These are phyloP conservation scores for Salicornia ramosissima DNA, from an alignment of 148 eudicot genomes.

Conservation along the genomic window DNA sequence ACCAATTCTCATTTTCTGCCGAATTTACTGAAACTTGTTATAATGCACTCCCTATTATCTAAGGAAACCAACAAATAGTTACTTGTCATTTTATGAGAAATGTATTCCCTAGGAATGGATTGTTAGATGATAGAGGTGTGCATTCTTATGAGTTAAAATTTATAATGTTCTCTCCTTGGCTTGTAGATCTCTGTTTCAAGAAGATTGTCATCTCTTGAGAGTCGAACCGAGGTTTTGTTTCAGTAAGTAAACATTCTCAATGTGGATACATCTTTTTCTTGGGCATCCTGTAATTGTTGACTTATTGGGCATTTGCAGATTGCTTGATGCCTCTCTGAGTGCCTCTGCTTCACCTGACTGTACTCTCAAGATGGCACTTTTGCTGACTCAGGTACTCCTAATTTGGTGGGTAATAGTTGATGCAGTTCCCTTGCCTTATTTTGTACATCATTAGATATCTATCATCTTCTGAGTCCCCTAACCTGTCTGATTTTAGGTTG, in stretches of 20 bases:
- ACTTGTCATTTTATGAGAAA: too few species aligned
- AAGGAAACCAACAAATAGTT: too few species aligned
- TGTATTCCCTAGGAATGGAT: too few species aligned
- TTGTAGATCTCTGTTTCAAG: constrained; percentile 78
- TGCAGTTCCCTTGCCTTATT: neutral
- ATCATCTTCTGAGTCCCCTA: constrained; percentile 13
- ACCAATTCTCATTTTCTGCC: neutral
- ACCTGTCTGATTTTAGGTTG: constrained; percentile 48
- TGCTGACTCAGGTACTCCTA: constrained; percentile 67
- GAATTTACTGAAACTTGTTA: neutral
- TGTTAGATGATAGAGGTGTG: too few species aligned
- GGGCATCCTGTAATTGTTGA: constrained; percentile 10
- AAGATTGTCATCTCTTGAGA: constrained; percentile 68
- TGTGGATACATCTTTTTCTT: constrained; percentile 4
- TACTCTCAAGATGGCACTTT: constrained; percentile 84
- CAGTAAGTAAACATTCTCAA: constrained; percentile 46
- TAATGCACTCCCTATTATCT: neutral
- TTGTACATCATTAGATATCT: neutral
- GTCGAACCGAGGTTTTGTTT: constrained; percentile 72
- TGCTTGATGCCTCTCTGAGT: constrained; percentile 81
- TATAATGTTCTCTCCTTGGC: constrained; percentile 3
- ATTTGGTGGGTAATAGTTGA: neutral
- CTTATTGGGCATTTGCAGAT: constrained; percentile 35
- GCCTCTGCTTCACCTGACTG: constrained; percentile 89
- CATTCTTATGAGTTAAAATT: neutral